Conservation (phyloP, 179 eudicot species). For the Amaranthus tricolor region DNA sequence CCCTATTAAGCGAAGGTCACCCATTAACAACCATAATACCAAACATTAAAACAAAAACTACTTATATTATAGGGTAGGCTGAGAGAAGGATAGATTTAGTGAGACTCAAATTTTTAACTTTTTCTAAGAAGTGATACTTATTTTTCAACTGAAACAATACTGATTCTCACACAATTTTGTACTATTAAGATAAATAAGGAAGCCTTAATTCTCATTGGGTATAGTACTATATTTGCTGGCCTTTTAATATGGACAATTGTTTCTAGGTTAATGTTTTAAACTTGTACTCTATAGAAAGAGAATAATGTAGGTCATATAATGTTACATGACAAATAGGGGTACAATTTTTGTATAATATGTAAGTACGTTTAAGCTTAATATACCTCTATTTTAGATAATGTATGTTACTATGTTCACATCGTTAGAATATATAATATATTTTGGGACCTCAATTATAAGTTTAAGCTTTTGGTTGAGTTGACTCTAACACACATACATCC, state of each 20-base stretch:
- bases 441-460: too few relatives aligned
- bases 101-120: too few relatives aligned
- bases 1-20: conserved; percentile 42
- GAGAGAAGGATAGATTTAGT: too few relatives aligned
- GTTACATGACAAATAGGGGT: conserved; percentile 3
- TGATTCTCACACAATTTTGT: too few relatives aligned
- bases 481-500: too few relatives aligned
- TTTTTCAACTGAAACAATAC: too few relatives aligned
- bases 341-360: conserved; percentile 12
- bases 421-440: too few relatives aligned
- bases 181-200: background rate
- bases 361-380: background rate
- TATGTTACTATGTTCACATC: too few relatives aligned
- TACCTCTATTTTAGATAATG: too few relatives aligned
- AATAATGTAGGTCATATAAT: conserved; percentile 10
- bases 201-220: conserved; percentile 2
- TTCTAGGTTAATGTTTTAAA: background rate
- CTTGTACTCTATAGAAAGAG: background rate
- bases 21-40: conserved; percentile 50
- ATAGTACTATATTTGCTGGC: background rate
- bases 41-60: conserved; percentile 23
- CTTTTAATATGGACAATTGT: background rate
- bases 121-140: too few relatives aligned
- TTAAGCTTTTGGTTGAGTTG: too few relatives aligned
- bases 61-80: background rate